A percentile compares a stretch with the other conserved stretches of the same genome.
Evolutionary conservation across 305 asterid species (phyloP).

Genomic region (Striga hermonthica): DNA sequence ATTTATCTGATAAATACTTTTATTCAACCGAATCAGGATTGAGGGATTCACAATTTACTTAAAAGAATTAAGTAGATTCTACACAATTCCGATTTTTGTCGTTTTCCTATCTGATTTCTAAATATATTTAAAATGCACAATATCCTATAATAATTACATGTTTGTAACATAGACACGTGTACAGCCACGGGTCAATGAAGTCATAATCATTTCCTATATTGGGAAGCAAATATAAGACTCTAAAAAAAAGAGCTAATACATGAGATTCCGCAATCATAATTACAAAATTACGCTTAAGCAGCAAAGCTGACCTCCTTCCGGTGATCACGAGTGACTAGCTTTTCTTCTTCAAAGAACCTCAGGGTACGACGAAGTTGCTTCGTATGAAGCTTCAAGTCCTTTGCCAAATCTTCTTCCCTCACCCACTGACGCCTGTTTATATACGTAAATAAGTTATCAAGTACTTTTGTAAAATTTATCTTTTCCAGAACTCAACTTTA

Average conservation of each 20-base stretch:
- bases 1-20: background rate
- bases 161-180: conserved; percentile 1
- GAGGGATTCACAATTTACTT: conserved; percentile 7
- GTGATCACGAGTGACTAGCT: conserved; percentile 79
- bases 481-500: background rate
- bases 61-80: background rate
- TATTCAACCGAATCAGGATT: conserved; percentile 1
- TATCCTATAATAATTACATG: background rate
- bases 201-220: conserved; percentile 17
- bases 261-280: conserved; percentile 6
- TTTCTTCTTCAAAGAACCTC: conserved; percentile 85
- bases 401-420: conserved; percentile 96
- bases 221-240: background rate
- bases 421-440: conserved; percentile 82
- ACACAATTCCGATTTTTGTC: too few species aligned
- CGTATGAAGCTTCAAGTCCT: conserved; percentile 92
- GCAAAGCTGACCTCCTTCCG: conserved; percentile 74
- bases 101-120: too few species aligned
- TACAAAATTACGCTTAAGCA: background rate
- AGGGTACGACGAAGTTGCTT: conserved; percentile 93
- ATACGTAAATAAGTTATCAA: background rate
- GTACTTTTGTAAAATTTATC: background rate
- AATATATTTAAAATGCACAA: too few species aligned
- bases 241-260: conserved; percentile 11
- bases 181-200: background rate